A percentile compares a stretch with the other conserved stretches of the same genome.
phyloP scores from a whole-genome alignment of 352 stramenopile species.

The Phytophthora colocasiae region DNA sequence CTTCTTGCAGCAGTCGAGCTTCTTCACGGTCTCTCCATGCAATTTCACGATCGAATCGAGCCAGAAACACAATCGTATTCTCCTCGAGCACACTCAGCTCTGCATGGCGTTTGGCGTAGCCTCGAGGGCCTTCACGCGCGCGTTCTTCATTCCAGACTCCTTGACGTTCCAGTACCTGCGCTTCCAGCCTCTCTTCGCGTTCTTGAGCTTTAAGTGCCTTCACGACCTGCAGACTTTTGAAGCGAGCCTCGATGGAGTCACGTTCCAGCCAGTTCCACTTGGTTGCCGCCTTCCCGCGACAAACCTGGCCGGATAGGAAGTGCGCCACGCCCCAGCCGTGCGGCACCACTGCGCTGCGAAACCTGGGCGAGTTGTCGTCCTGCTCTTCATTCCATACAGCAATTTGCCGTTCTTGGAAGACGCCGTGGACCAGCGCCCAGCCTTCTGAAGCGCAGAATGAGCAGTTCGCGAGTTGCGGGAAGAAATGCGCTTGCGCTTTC shows the following conservation, averaged over 20 bases:
- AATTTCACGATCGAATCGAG: slow-evolving; percentile 54
- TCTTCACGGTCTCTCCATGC: slow-evolving; percentile 54
- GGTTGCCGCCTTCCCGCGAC: slow-evolving; percentile 11
- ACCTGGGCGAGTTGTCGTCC: slow-evolving; percentile 21
- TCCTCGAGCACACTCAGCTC: slow-evolving; percentile 71
- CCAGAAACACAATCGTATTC: slow-evolving; percentile 55
- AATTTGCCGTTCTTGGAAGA: slow-evolving; percentile 64
- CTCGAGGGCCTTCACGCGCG: slow-evolving; percentile 72
- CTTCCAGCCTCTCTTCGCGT: slow-evolving; percentile 63
- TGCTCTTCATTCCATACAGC: slow-evolving; percentile 25
- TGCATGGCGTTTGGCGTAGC: slow-evolving; percentile 72
- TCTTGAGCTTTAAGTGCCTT: slow-evolving; percentile 77
- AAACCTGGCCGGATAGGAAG: slow-evolving; percentile 59
- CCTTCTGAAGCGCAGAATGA: slow-evolving; percentile 73
- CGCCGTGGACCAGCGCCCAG: slow-evolving; percentile 79
- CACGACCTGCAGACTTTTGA: slow-evolving; percentile 73
- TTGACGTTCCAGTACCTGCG: slow-evolving; percentile 70
- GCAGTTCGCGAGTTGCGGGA: slow-evolving; percentile 63
- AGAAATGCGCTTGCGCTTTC: slow-evolving; percentile 54
- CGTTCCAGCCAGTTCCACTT: slow-evolving; percentile 67
- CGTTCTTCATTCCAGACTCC: slow-evolving; percentile 69
- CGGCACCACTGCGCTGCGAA: slow-evolving; percentile 46
- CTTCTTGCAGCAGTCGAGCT: slow-evolving; percentile 55
- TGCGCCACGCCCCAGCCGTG: slow-evolving; percentile 85
- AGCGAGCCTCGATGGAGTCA: slow-evolving; percentile 76